Evolutionary conservation across 2,329 filamentous ascomycete species (phyloP), one percentile per base, ranked within the genome.

Genomic region (Mariannaea elegans): DNA sequence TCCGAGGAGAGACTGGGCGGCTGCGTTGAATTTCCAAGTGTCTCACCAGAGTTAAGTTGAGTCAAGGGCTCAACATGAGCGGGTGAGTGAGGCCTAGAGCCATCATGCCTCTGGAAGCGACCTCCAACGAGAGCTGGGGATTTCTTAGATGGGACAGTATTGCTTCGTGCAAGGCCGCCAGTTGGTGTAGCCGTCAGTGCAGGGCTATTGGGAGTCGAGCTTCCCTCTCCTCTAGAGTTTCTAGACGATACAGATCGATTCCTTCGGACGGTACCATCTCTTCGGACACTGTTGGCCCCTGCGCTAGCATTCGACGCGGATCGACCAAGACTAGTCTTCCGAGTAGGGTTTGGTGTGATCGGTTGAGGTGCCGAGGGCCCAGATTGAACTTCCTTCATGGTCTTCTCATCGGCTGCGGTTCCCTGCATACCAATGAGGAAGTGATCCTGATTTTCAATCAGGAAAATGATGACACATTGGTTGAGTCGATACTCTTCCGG

Each of bases 351-450:
- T 58, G 84, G 78, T 64, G 85, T 86, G 32, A 69, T 19, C 75
- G 71, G 10, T 61, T 65, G 71, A 83, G 31, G 18, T n/a, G 41
- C 21, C n/a, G 16, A 85, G 3, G 90, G 90, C 56, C 91, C 92
- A 71, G 94, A 89, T 65, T 88, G 82, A 41, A 90, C 84, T 68
- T 86, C 84, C 68, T 85, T 81, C 67, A 85, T 84, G 1, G 86
- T 89, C 72, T 85, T 89, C 73, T 96, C 92, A 73, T 97, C 94
- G n/a, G 94, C 92, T n/a, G 88, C 94, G n/a, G 94, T 97, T 42
- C 95, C 95, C 73, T 93, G 92, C 95, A 99, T 99, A 55, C 95
- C 95, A 65, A 99, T 96, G 65, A 99, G 81, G 82, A 99, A 99
- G 76, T 97, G 92, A 72, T 99, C 95, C 75, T 99, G 95, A 71